Conservation (phyloP, 2,329 filamentous ascomycete genomes). For the Herpomyces periplanetae region DNA sequence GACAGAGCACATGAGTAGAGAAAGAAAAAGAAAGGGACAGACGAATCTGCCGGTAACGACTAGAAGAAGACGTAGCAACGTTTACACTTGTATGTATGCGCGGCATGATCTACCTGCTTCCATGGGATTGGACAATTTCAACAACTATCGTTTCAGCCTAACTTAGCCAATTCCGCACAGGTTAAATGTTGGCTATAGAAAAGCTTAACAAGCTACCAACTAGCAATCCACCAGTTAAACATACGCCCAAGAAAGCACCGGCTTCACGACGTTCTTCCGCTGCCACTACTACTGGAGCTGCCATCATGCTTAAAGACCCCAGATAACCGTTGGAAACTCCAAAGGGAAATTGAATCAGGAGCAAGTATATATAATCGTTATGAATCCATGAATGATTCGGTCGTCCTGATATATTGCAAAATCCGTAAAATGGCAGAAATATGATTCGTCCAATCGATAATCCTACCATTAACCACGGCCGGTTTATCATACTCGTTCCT, state of each 20-base stretch:
- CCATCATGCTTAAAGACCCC: conserved; percentile 66
- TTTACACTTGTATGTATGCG: too few species aligned
- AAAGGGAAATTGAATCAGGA: conserved; percentile 44
- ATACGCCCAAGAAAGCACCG: conserved; percentile 71
- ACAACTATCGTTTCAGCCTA: too few species aligned
- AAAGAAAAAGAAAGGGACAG: too few species aligned
- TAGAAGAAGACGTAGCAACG: too few species aligned
- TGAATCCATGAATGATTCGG: conserved; percentile 16
- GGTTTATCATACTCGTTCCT: conserved; percentile 15
- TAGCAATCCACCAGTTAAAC: conserved; percentile 45
- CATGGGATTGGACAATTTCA: too few species aligned
- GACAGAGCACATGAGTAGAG: too few species aligned
- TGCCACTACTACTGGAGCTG: conserved; percentile 38
- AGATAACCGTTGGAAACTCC: conserved; percentile 60
- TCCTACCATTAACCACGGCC: conserved; percentile 24
- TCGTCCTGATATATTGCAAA: conserved; percentile 49
- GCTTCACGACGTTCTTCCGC: conserved; percentile 50
- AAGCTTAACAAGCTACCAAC: conserved; percentile 71
- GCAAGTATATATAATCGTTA: conserved; percentile 58
- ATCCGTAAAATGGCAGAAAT: conserved; percentile 47
- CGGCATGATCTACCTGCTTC: too few species aligned
- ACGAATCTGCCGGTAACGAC: too few species aligned
- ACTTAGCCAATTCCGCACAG: too few species aligned
- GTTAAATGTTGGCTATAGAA: too few species aligned
- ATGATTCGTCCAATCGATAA: conserved; percentile 21